A percentile compares a stretch with the other conserved stretches of the same genome.
phyloP scores from a whole-genome alignment of 2,329 filamentous ascomycete species.

The Fusarium odoratissimum region DNA sequence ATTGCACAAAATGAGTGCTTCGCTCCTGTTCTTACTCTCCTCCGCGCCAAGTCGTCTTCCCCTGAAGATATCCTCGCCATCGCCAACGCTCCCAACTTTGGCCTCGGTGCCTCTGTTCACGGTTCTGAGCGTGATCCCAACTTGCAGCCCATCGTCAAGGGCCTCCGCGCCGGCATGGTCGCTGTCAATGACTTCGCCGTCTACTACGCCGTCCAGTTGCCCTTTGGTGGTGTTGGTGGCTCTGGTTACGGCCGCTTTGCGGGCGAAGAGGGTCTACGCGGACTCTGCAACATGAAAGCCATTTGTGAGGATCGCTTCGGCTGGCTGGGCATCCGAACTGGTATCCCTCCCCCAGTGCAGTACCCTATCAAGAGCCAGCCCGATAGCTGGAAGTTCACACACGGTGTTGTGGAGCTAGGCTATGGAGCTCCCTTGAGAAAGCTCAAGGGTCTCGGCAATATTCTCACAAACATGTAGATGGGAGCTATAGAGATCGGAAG shows the following conservation, averaged over 20 bases:
- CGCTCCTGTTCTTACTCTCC: constrained; percentile 87
- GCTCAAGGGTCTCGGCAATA: constrained; percentile 53
- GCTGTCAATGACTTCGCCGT: constrained; percentile 95
- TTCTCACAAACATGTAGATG: constrained; percentile 57
- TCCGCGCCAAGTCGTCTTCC: constrained; percentile 75
- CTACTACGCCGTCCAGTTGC: constrained; percentile 93
- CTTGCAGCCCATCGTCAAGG: constrained; percentile 72
- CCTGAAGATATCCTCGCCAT: constrained; percentile 75
- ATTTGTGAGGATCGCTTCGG: constrained; percentile 80
- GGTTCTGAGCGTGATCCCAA: constrained; percentile 72
- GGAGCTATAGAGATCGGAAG: not conserved
- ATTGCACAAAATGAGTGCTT: constrained; percentile 95
- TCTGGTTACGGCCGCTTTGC: constrained; percentile 95
- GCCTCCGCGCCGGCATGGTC: constrained; percentile 87
- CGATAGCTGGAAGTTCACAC: constrained; percentile 73
- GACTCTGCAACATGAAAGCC: constrained; percentile 88
- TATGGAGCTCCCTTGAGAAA: constrained; percentile 61
- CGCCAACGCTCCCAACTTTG: constrained; percentile 87
- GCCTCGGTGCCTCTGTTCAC: constrained; percentile 90
- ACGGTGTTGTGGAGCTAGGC: constrained; percentile 70
- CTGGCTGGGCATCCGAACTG: constrained; percentile 74
- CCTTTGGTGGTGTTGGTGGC: constrained; percentile 91
- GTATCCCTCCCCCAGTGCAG: constrained; percentile 81
- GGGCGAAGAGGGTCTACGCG: constrained; percentile 86
- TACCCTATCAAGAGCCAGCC: constrained; percentile 80